These are phyloP conservation scores for Metrosideros polymorpha DNA, from an alignment of 441 rosid genomes.

Conservation along the genomic window DNA sequence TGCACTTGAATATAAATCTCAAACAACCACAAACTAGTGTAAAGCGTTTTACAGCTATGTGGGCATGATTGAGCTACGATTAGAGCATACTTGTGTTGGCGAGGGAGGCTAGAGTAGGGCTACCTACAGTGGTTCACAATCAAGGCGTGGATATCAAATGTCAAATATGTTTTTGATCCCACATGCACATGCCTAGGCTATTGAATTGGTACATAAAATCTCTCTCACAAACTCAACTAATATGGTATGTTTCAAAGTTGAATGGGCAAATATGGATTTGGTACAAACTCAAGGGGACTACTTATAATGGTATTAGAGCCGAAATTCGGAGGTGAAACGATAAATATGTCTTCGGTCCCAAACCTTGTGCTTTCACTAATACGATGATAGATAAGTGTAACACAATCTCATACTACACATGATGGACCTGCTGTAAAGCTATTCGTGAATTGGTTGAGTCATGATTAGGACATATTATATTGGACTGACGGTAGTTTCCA, in stretches of 20 bases:
- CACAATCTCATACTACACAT: neutral
- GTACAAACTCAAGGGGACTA: neutral
- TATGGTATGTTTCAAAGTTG: neutral
- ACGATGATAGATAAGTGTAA: neutral
- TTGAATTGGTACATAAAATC: neutral
- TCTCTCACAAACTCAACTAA: neutral
- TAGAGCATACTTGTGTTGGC: neutral
- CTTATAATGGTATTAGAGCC: neutral
- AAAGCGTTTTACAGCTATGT: neutral
- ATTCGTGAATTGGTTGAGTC: neutral
- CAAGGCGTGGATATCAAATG: neutral
- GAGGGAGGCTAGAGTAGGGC: neutral
- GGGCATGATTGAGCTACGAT: neutral
- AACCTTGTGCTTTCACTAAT: neutral
- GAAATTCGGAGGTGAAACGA: neutral
- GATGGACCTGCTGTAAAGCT: neutral
- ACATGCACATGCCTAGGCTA: neutral
- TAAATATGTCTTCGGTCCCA: neutral
- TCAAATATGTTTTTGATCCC: neutral
- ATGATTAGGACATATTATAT: neutral
- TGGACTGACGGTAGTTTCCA: neutral
- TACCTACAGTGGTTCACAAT: neutral
- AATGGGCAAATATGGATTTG: neutral
- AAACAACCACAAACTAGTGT: neutral
- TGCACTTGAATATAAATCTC: neutral